Base-by-base conservation (phyloP, 1,284 basidiomycete genomes). In the Sporisorium graminicola region DNA sequence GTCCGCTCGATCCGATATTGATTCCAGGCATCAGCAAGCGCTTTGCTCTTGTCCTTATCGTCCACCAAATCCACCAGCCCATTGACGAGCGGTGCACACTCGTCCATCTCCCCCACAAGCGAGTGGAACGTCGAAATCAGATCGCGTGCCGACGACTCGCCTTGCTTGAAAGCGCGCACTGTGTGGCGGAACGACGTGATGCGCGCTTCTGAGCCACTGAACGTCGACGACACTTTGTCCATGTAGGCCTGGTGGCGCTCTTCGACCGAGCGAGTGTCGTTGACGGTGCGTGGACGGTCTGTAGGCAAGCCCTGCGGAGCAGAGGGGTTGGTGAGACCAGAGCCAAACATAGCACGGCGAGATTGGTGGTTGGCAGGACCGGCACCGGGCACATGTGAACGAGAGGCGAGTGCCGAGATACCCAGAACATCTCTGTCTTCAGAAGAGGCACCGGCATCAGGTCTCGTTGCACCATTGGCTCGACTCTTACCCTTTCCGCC, bases 51-150 rank as follows among this genome's bases (percentile, higher is more conserved):
- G 22, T 95, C 94, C 56, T 91, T 91, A 52, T 93, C 92, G 16
- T 78, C 74, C 27, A 82, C 33, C 13, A 85, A 67, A 26, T 77
- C 80, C 37, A 73, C 91, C 20, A 96, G 88, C 7, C 91, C 89
- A 65, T 92, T 92, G 47, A 96, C 88, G 40, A 97, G 89, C 60
- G 91, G 91, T 0, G 74, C 68, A n/a, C 71, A 64, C 13, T 70
- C 67, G 37, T 76, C 67, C 51, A 77, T 63, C 26, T 81, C 79
- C 74, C 95, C 93, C 16, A 97, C 88, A 20, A 98, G 89, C 78
- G 91, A 92, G 90, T 91, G 95, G 13, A 96, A 88, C 0, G 93
- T 96, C 46, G 92, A 92, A 52, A 98, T 91, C 79, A 98, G 88
- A 86, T 97, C 95, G 13, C 91, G 88, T 0, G 94, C 92, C 24